Evolutionary conservation across 179 eudicot species (phyloP), one percentile per base, ranked within the genome.

Genomic region (Spergularia azorica): DNA sequence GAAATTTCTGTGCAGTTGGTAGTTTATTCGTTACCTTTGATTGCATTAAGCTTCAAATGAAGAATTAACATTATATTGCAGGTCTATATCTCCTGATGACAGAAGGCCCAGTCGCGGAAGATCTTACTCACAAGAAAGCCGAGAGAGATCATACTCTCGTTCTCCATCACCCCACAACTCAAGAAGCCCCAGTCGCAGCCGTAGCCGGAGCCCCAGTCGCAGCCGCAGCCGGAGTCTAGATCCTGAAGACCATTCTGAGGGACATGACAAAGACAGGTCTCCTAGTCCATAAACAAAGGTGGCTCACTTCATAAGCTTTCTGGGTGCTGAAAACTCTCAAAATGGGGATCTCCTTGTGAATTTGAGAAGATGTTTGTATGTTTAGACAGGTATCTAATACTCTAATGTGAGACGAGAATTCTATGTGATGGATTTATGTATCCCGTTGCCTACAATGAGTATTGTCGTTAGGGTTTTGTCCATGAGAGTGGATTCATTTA

Each of bases 41-140:
- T 65, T 43, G 11, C 5, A 39, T 46, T 32, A 8, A 36, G 9
- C 9, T 65, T 65, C 20, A 17, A 56, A 21, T 76, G 67, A 68
- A 73, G 3, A 17, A n/a, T 55, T 18, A 10, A 55, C 18, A 55
- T 63, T 36, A 20, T 65, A 9, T 83, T 81, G 54, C 86, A 92
- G 98, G 89, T 92, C 97, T 71, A 77, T 79, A 58, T 88, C 97
- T 48, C 97, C 97, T 7, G 85, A 78, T 77, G 93, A 80, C 74
- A 89, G 79, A 66, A 92, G 91, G 83, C 76, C 79, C 63, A 85
- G 92, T 73, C 78, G 83, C 51, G 86, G 83, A 60, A 83, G 87
- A 60, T 84, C 84, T 15, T 75, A 71, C 56, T 77, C 82, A 3
- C 77, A 20, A 8, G 82, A 73, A 43, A 79, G 77, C 17, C 79